These are phyloP conservation scores for Cystobasidium ongulense DNA, from an alignment of 768 basidiomycete genomes.

Conservation along the genomic window DNA sequence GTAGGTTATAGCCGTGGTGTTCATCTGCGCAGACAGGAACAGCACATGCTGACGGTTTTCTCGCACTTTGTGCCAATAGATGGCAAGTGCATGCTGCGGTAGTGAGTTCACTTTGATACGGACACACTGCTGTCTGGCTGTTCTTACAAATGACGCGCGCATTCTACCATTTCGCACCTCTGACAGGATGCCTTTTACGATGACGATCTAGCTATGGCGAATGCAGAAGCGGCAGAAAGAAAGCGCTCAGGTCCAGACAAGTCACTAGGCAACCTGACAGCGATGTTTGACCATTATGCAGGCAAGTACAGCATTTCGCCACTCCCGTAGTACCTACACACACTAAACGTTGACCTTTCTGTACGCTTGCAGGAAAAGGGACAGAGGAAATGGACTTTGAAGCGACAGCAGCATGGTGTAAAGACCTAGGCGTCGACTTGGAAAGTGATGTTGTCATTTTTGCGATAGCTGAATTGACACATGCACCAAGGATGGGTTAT, in stretches of 20 bases:
- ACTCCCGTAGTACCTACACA: neutral
- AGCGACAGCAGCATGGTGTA: constrained; percentile 69
- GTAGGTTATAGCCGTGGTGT: constrained; percentile 16
- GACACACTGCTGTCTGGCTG: no score
- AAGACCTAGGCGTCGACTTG: constrained; percentile 61
- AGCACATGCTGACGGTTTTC: neutral
- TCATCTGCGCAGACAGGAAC: neutral
- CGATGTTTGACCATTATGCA: constrained; percentile 62
- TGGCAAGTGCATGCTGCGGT: constrained; percentile 29
- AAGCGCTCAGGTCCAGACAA: constrained; percentile 7
- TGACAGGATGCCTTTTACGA: constrained; percentile 41
- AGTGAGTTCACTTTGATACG: constrained; percentile 5
- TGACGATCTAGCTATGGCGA: constrained; percentile 18
- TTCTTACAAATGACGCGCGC: no score
- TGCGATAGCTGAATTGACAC: constrained; percentile 70
- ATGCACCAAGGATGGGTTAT: constrained; percentile 62
- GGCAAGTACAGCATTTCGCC: constrained; percentile 46
- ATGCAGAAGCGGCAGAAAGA: neutral
- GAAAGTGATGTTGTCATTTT: constrained; percentile 70
- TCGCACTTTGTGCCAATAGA: neutral
- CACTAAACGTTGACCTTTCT: neutral
- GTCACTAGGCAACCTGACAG: constrained; percentile 49
- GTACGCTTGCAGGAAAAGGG: constrained; percentile 48
- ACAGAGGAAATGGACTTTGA: constrained; percentile 62
- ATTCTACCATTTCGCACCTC: constrained; percentile 34